phyloP scores from a whole-genome alignment of 202 grass and related monocot genomes.

The Saccharum hybrid region DNA sequence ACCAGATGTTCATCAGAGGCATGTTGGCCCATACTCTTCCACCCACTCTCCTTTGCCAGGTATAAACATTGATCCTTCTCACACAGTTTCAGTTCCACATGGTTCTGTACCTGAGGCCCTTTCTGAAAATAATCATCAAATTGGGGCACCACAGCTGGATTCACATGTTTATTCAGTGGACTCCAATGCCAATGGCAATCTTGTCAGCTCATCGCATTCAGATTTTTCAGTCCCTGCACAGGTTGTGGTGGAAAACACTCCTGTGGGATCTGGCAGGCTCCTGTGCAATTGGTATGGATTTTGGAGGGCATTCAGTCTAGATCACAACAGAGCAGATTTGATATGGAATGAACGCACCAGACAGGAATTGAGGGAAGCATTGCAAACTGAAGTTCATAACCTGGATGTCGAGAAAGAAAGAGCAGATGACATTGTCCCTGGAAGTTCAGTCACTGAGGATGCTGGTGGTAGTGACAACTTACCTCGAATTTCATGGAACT shows the following conservation, averaged over 20 bases:
- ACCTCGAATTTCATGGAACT: constrained; percentile 98
- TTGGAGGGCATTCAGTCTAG: constrained; percentile 90
- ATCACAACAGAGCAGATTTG: constrained; percentile 98
- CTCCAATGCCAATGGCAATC: constrained; percentile 58
- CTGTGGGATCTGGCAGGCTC: constrained; percentile 95
- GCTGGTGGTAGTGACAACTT: constrained; percentile 60
- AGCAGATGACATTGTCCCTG: constrained; percentile 87
- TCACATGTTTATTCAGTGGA: constrained; percentile 60
- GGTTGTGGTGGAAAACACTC: constrained; percentile 95
- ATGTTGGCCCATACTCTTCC: constrained; percentile 51
- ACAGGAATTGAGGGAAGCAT: constrained; percentile 88
- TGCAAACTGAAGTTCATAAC: constrained; percentile 98
- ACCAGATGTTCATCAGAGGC: constrained; percentile 56
- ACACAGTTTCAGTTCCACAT: constrained; percentile 51
- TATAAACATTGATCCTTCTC: constrained; percentile 55
- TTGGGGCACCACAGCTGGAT: constrained; percentile 47
- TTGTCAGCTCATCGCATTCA: constrained; percentile 64
- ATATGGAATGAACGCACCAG: constrained; percentile 99
- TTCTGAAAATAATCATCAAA: constrained; percentile 60
- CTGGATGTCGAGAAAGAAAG: constrained; percentile 98
- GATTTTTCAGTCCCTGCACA: constrained; percentile 91
- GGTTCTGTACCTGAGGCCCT: constrained; percentile 48
- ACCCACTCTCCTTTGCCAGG: constrained; percentile 50
- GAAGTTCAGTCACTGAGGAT: constrained; percentile 69
- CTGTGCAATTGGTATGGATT: constrained; percentile 98